A percentile compares a stretch with the other conserved stretches of the same genome.
Evolutionary conservation across 139 green algal species (phyloP).

Genomic region (Picochlorum sp.): DNA sequence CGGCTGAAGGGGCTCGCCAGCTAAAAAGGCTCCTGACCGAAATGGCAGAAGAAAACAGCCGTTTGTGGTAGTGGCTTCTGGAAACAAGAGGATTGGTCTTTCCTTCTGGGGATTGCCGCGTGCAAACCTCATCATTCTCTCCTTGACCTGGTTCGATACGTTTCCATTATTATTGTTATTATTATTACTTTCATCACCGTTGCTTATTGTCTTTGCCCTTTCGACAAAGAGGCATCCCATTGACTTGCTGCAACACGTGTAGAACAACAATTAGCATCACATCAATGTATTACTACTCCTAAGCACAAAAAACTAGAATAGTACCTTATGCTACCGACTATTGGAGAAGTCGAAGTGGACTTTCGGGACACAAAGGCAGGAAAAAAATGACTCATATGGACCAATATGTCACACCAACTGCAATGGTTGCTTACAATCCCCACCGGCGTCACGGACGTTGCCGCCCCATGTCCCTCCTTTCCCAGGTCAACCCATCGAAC

Average conservation of each 20-base stretch:
- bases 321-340: slow-evolving; percentile 74
- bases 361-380: slow-evolving; percentile 71
- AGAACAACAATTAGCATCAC: too few relatives aligned
- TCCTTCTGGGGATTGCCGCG: slow-evolving; percentile 2
- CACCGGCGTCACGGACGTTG: background rate
- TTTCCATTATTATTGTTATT: slow-evolving; percentile 3
- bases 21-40: slow-evolving; percentile 82
- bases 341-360: slow-evolving; percentile 34
- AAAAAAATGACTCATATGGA: slow-evolving; percentile 65
- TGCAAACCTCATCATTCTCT: slow-evolving; percentile 34
- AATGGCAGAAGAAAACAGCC: slow-evolving; percentile 79
- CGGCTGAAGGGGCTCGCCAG: slow-evolving; percentile 68
- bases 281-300: too few relatives aligned
- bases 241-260: slow-evolving; percentile 46
- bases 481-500: slow-evolving; percentile 38
- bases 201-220: slow-evolving; percentile 30
- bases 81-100: background rate
- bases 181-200: background rate
- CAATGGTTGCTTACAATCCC: slow-evolving; percentile 72
- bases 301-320: too few relatives aligned
- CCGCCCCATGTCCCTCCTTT: background rate
- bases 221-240: slow-evolving; percentile 83
- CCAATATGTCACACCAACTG: slow-evolving; percentile 75
- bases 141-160: slow-evolving; percentile 27
- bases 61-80: slow-evolving; percentile 86